Evolutionary conservation across 1,284 basidiomycete genomes (phyloP).

Genomic region (Ganoderma sp.): DNA sequence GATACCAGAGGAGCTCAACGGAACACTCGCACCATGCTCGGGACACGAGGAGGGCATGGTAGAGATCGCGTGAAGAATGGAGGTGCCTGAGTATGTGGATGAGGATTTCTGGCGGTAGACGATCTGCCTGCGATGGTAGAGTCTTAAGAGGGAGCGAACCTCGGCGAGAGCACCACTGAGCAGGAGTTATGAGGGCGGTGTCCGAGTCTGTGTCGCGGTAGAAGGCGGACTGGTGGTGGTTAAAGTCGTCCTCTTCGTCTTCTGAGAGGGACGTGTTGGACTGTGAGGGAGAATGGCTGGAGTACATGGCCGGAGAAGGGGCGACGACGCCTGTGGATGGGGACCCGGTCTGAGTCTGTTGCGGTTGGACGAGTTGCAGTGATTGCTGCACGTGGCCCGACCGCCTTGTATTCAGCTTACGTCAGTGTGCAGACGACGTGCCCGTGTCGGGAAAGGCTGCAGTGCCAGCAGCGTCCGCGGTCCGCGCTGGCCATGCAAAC

Average conservation of each 20-base stretch:
- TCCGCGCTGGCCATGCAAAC: constrained; percentile 20
- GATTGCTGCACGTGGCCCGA: constrained; percentile 31
- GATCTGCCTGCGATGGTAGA: constrained; percentile 51
- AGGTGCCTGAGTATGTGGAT: constrained; percentile 93
- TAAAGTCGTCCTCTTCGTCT: constrained; percentile 66
- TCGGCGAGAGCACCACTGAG: constrained; percentile 64
- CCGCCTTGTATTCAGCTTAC: constrained; percentile 20
- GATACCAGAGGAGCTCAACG: constrained; percentile 95
- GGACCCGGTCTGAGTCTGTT: constrained; percentile 16
- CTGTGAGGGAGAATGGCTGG: constrained; percentile 61
- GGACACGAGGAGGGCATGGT: constrained; percentile 82
- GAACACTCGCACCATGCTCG: constrained; percentile 95
- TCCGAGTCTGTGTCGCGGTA: constrained; percentile 46
- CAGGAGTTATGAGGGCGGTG: constrained; percentile 57
- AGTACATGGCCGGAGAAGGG: constrained; percentile 48
- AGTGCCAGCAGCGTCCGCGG: not conserved
- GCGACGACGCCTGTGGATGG: too few relatives aligned
- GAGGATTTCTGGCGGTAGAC: constrained; percentile 88
- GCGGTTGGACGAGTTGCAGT: constrained; percentile 11
- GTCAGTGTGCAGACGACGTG: constrained; percentile 26
- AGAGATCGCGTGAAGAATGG: constrained; percentile 75
- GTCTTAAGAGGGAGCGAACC: constrained; percentile 37
- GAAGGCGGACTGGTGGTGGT: constrained; percentile 53
- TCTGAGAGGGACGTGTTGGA: constrained; percentile 62
- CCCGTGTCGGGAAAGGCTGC: constrained; percentile 16